A percentile compares a stretch with the other conserved stretches of the same genome.
These are phyloP conservation scores for Xylaria bambusicola DNA, from an alignment of 495 filamentous ascomycete genomes.

Conservation along the genomic window DNA sequence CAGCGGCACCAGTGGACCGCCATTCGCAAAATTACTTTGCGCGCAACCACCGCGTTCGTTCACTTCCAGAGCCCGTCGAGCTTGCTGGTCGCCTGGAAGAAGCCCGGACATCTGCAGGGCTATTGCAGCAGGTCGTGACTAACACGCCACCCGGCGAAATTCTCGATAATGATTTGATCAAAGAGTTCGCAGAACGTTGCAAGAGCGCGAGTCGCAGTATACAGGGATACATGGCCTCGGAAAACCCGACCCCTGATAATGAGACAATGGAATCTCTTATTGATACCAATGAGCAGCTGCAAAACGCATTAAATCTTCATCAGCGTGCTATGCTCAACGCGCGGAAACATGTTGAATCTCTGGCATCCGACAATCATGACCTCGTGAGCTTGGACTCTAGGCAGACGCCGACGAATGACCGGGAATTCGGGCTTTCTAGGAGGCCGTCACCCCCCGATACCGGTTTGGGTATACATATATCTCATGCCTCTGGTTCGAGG, in stretches of 20 bases:
- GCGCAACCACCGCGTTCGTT: conserved; percentile 41
- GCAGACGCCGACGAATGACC: conserved; percentile 27
- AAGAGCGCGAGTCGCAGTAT: conserved; percentile 74
- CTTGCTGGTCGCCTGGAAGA: conserved; percentile 84
- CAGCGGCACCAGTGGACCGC: conserved; percentile 21
- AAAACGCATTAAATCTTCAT: conserved; percentile 74
- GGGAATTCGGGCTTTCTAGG: conserved; percentile 16
- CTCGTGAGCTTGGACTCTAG: conserved; percentile 27
- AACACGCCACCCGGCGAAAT: conserved; percentile 77
- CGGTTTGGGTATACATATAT: conserved; percentile 14
- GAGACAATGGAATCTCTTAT: conserved; percentile 91
- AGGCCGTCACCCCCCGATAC: conserved; percentile 9
- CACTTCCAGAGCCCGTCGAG: conserved; percentile 75
- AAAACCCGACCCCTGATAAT: conserved; percentile 80
- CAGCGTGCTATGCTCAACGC: conserved; percentile 80
- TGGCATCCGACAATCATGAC: conserved; percentile 20
- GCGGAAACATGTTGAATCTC: conserved; percentile 45
- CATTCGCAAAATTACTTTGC: conserved; percentile 46
- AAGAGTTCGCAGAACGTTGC: conserved; percentile 90
- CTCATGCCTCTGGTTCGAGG: conserved; percentile 8
- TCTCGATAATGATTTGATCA: conserved; percentile 78
- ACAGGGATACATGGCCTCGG: conserved; percentile 78
- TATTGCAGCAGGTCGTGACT: conserved; percentile 86
- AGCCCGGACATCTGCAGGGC: conserved; percentile 82
- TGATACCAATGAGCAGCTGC: conserved; percentile 89